Percentiles rank a stretch among this genome's conserved stretches.
phyloP scores from a whole-genome alignment of 2,329 filamentous ascomycete species.

The Aphanocladium album region DNA sequence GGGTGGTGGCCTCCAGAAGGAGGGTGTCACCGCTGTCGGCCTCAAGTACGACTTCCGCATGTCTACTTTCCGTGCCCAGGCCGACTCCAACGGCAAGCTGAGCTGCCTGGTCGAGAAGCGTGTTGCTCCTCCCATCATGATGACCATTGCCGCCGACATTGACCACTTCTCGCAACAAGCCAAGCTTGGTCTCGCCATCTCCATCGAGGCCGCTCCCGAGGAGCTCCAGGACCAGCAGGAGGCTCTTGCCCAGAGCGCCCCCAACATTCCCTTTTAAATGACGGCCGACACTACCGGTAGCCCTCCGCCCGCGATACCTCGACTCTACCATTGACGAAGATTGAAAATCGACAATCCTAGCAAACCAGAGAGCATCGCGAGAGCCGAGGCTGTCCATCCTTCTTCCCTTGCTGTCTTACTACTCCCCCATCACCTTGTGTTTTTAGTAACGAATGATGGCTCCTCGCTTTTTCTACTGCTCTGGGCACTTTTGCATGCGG shows the following conservation, averaged over 20 bases:
- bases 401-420: constrained; percentile 8
- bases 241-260: constrained; percentile 41
- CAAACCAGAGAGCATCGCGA: neutral
- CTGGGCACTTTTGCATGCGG: constrained; percentile 1
- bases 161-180: constrained; percentile 95
- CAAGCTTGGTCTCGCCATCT: constrained; percentile 91
- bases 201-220: constrained; percentile 79
- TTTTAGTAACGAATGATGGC: constrained; percentile 12
- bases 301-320: neutral
- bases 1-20: constrained; percentile 71
- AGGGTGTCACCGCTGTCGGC: constrained; percentile 85
- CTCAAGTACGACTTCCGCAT: constrained; percentile 98
- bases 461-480: constrained; percentile 6
- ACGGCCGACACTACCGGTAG: neutral
- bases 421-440: constrained; percentile 7
- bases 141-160: constrained; percentile 95
- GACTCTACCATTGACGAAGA: neutral
- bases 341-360: neutral
- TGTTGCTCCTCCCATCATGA: constrained; percentile 83
- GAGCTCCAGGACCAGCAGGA: constrained; percentile 85
- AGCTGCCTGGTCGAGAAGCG: constrained; percentile 93
- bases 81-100: constrained; percentile 92
- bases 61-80: constrained; percentile 90
- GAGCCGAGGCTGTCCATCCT: neutral
- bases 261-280: constrained; percentile 62